Base-by-base conservation (phyloP, 176 grass and related monocot species). In the Ampelocalamus luodianensis region DNA sequence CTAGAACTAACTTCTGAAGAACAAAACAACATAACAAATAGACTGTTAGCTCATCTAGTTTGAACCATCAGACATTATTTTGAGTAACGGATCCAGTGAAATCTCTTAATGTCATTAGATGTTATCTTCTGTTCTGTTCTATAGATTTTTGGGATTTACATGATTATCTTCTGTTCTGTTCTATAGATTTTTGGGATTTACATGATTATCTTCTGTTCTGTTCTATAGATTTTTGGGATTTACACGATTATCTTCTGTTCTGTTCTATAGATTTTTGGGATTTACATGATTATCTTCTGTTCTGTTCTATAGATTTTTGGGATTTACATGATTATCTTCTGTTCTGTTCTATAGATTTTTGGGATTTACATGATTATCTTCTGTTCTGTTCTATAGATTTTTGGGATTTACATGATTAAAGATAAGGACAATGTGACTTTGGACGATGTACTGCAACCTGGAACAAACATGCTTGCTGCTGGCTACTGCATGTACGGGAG, bases 401-500 rank as follows among this genome's bases (percentile, higher is more conserved):
- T 95, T 71, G 97, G 93, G 38, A 85, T 99, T 70, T 99, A 99
- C 72, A 92, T 90, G 93, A 88, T 99, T 46, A 88, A 94, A 84
- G 93, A 96, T 42, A 54, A 88, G 62, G 65, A 91, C 8, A 91
- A 59, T 49, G 79, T 83, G n/a, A 96, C 74, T 86, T 53, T 99
- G 76, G 73, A 88, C 6, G 91, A 96, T 36, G 97, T 99, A 32
- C 65, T 96, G 49, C 97, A 96, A 82, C 90, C 97, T 32, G 97
- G 93, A 62, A 99, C 90, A 11, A 16, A 96, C 77, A 96, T 96
- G 97, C 61, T 96, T 38, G 97, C 93, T 68, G 97, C 97, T 76
- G 97, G 97, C 11, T 99, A 99, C 49, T 99, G 97, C 84, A 99
- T 99, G 97, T 99, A 99, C 3, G 91, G 93, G 29, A 99, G 97